phyloP scores from a whole-genome alignment of 805 yeast species.

The Kodamaea jinghongensis region DNA sequence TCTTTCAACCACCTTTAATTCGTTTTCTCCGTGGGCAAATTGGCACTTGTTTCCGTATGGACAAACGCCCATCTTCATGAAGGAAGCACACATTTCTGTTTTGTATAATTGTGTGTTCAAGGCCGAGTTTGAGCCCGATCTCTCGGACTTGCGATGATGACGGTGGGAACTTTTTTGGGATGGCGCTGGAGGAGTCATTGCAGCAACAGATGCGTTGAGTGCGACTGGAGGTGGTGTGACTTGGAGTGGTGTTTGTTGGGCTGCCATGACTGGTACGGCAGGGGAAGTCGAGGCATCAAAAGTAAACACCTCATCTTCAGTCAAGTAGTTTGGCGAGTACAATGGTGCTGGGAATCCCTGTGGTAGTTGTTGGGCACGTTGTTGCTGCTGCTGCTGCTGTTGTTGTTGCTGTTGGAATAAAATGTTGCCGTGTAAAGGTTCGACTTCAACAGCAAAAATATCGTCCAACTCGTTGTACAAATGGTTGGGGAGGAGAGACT shows the following conservation, averaged over 20 bases:
- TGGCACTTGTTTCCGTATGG: constrained; percentile 92
- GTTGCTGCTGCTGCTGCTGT: constrained; percentile 3
- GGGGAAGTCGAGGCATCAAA: neutral
- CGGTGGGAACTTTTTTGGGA: neutral
- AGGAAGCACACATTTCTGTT: constrained; percentile 86
- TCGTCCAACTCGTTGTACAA: constrained; percentile 13
- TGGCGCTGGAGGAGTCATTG: neutral
- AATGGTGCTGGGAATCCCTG: constrained; percentile 4
- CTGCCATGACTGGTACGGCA: neutral
- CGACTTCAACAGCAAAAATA: neutral
- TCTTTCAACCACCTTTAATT: constrained; percentile 67
- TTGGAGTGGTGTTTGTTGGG: neutral
- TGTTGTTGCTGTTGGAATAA: neutral
- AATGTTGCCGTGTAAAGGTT: too few species aligned
- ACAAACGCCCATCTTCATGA: constrained; percentile 62
- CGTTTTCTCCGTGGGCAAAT: constrained; percentile 86
- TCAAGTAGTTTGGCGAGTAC: neutral
- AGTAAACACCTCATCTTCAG: constrained; percentile 3
- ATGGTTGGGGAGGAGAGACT: constrained; percentile 22
- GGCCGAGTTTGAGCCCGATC: neutral
- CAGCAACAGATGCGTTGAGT: neutral
- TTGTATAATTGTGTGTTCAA: constrained; percentile 72
- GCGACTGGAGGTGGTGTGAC: too few species aligned
- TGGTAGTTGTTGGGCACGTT: neutral
- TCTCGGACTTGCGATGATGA: neutral